A percentile compares a stretch with the other conserved stretches of the same genome.
phyloP scores from a whole-genome alignment of 768 basidiomycete species.

The Kockovaella imperatae region DNA sequence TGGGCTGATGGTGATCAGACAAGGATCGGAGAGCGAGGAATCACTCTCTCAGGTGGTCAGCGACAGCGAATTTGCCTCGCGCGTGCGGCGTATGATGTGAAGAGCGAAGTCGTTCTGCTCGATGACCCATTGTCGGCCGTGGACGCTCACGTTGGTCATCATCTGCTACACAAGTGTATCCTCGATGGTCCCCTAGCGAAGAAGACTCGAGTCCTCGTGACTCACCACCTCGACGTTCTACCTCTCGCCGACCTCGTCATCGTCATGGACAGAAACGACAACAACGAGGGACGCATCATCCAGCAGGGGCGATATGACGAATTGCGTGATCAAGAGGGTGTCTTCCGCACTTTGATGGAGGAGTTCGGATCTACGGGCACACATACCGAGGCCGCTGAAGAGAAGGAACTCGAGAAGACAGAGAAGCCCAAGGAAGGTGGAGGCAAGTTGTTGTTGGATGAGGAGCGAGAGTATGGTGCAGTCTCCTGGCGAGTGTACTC shows the following conservation, averaged over 20 bases:
- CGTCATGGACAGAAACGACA: slow-evolving; percentile 28
- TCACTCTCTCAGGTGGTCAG: slow-evolving; percentile 44
- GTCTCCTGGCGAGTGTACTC: slow-evolving; percentile 52
- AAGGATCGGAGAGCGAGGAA: slow-evolving; percentile 75
- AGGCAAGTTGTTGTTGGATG: no score
- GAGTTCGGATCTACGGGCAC: slow-evolving; percentile 52
- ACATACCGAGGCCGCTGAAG: slow-evolving; percentile 2
- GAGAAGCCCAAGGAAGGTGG: no score
- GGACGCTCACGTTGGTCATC: slow-evolving; percentile 66
- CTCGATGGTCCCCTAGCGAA: slow-evolving; percentile 47
- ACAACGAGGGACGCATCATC: slow-evolving; percentile 45
- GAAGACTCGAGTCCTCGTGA: slow-evolving; percentile 57
- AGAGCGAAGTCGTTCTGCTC: slow-evolving; percentile 32
- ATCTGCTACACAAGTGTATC: slow-evolving; percentile 58
- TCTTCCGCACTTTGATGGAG: slow-evolving; percentile 31
- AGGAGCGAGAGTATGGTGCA: slow-evolving; percentile 55
- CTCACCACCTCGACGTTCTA: slow-evolving; percentile 41
- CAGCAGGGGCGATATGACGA: slow-evolving; percentile 57
- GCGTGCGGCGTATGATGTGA: slow-evolving; percentile 27
- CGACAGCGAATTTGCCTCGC: slow-evolving; percentile 36
- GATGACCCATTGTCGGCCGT: slow-evolving; percentile 58
- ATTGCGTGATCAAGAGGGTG: slow-evolving; percentile 17
- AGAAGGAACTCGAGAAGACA: not conserved
- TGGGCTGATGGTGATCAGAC: slow-evolving; percentile 44
- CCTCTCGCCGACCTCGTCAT: slow-evolving; percentile 36